These are phyloP conservation scores for Zygosaccharomyces pseudobailii DNA, from an alignment of 1,139 yeast species.

Conservation along the genomic window DNA sequence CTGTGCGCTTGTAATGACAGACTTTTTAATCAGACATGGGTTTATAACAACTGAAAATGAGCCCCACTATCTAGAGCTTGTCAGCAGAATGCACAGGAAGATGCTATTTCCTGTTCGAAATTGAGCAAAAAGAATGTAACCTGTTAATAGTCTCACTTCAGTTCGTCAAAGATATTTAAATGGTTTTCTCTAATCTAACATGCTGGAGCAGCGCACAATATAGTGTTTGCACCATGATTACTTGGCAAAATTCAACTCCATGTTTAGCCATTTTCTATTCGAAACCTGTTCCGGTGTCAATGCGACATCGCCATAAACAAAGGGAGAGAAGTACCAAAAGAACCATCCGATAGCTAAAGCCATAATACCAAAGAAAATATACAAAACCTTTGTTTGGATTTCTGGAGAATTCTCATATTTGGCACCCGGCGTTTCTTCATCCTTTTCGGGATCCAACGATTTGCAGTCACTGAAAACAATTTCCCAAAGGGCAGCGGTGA, in stretches of 20 bases:
- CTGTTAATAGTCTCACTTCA: neutral
- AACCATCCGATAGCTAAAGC: conserved; percentile 51
- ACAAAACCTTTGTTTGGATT: conserved; percentile 28
- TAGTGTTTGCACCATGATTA: conserved; percentile 29
- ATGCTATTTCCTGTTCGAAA: conserved; percentile 57
- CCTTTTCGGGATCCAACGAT: conserved; percentile 28
- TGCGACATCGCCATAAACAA: conserved; percentile 75
- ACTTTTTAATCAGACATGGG: conserved; percentile 83
- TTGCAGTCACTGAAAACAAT: conserved; percentile 65
- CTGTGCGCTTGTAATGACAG: conserved; percentile 74
- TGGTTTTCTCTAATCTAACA: neutral
- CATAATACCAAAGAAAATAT: conserved; percentile 39
- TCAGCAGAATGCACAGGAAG: conserved; percentile 56
- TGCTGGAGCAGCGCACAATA: too few relatives aligned
- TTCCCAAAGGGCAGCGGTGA: conserved; percentile 79
- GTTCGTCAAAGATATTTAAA: neutral
- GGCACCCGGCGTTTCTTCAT: conserved; percentile 29
- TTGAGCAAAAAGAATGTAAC: conserved; percentile 16
- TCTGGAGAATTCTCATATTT: conserved; percentile 22
- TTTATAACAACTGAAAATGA: conserved; percentile 56
- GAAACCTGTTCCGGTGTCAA: conserved; percentile 60
- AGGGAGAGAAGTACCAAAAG: conserved; percentile 73
- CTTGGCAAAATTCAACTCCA: conserved; percentile 79
- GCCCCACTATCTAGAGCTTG: conserved; percentile 55
- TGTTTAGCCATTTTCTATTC: conserved; percentile 76